Evolutionary conservation across 2,329 filamentous ascomycete genomes (phyloP), one percentile per base, ranked within the genome.

Genomic region (Botryotinia narcissicola): DNA sequence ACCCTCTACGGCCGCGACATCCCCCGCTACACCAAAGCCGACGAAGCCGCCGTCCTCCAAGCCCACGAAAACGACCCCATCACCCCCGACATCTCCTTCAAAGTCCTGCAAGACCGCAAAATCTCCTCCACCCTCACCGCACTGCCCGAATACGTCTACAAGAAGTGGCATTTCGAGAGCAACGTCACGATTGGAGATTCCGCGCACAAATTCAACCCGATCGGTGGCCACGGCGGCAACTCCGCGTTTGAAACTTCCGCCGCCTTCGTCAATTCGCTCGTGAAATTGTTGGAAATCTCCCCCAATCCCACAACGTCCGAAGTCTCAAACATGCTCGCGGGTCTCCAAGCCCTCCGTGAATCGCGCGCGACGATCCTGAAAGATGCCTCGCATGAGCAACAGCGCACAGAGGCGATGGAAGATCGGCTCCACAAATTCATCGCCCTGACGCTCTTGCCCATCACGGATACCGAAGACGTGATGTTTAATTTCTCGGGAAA

Each of bases 91-190:
- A 48, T 75, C 16, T 76, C 51, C 12, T 77, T 78, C 32, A 61
- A 70, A 10, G 76, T 75, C 37, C 35, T 78, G 8, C 75, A 73
- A 71, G 64, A 74, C 18, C 69, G 37, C 10, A 71, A 59, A 44
- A 76, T 68, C 12, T 29, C 64, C 3, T 72, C 59, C 22, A 64
- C 51, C 29, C 42, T 78, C 32, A 72, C 72, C 32, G 25, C 75
- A 10, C 68, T 76, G 20, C 74, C 76, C 29, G 78, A 78, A 69
- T 70, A 69, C 20, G 64, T 83, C 1, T 80, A 83, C n/a, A 74
- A 81, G 18, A 78, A 80, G 51, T 85, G 84, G 82, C 80, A 82
- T 68, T 83, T 80, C 60, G 79, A 80, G 18, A 77, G 84, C 16
- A 81, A 83, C 4, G 78, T 85, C 10, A 68, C 46, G 3, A 60